Conservation (phyloP, 768 basidiomycete species). For the Lanmaoa pseudosensibilis region DNA sequence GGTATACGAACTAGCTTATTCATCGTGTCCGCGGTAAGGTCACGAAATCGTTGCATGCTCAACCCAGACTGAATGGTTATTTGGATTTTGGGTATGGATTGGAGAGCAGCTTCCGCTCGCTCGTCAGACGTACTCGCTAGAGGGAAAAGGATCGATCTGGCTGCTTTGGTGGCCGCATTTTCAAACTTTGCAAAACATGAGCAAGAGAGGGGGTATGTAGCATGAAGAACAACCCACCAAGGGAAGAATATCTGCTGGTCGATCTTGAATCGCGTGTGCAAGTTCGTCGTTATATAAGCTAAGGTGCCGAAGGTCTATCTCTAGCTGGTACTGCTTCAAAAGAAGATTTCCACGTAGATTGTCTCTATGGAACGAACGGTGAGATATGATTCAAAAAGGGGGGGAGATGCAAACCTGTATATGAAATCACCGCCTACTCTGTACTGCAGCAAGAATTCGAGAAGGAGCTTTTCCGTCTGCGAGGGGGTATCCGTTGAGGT, state of each 20-base stretch:
- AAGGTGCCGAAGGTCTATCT: conserved; percentile 80
- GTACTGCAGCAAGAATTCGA: conserved; percentile 86
- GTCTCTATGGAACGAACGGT: conserved; percentile 49
- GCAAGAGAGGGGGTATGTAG: not conserved
- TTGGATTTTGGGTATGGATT: conserved; percentile 72
- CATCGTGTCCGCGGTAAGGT: conserved; percentile 90
- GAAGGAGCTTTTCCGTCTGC: conserved; percentile 74
- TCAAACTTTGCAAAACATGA: conserved; percentile 65
- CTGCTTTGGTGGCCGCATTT: conserved; percentile 82
- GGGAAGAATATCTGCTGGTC: conserved; percentile 86
- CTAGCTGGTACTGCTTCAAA: conserved; percentile 81
- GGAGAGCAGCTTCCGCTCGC: conserved; percentile 45
- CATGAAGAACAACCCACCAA: conserved; percentile 51
- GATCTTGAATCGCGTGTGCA: conserved; percentile 86
- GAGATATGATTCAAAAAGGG: not conserved
- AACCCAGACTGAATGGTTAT: conserved; percentile 86
- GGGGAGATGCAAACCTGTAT: conserved; percentile 62
- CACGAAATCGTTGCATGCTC: conserved; percentile 92
- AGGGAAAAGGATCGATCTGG: conserved; percentile 81
- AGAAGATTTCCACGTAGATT: conserved; percentile 87
- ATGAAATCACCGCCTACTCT: conserved; percentile 89
- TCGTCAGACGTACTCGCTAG: conserved; percentile 53
- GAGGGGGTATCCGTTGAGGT: conserved; percentile 70
- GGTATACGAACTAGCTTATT: conserved; percentile 96
- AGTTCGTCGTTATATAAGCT: conserved; percentile 91